Evolutionary conservation across 441 rosid genomes (phyloP).

Genomic region (Erodium trifolium): DNA sequence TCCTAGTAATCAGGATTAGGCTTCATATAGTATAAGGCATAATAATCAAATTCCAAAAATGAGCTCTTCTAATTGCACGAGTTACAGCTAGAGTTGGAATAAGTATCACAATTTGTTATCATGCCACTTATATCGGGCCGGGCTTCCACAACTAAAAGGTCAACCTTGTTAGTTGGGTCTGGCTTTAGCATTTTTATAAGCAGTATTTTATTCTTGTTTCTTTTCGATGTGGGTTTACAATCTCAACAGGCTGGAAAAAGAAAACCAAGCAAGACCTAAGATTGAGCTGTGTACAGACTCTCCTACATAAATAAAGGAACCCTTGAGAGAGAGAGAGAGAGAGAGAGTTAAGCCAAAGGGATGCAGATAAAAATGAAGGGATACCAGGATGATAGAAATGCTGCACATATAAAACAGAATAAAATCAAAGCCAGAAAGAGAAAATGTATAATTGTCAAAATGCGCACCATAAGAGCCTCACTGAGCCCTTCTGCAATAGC

Average conservation of each 20-base stretch:
- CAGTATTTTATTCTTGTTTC: no score
- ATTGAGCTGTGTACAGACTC: not conserved
- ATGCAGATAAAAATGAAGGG: not conserved
- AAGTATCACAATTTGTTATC: not conserved
- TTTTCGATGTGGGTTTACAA: no score
- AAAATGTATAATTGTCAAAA: conserved; percentile 6
- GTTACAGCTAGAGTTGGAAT: not conserved
- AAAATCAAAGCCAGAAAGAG: conserved; percentile 3
- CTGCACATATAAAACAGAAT: not conserved
- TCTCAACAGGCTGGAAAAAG: not conserved
- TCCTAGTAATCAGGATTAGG: not conserved
- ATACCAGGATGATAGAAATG: not conserved
- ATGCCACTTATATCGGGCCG: not conserved
- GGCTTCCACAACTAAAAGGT: no score
- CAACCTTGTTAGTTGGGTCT: no score
- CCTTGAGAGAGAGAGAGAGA: not conserved
- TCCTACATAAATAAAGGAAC: not conserved
- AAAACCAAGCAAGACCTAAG: not conserved
- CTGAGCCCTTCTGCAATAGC: conserved; percentile 98
- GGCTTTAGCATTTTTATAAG: no score
- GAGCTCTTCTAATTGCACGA: not conserved
- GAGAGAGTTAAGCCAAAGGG: not conserved
- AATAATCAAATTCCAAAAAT: not conserved
- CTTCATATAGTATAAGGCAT: not conserved
- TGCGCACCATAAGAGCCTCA: conserved; percentile 83